Evolutionary conservation across 2,329 filamentous ascomycete genomes (phyloP), one percentile per base, ranked within the genome.

Genomic region (Neocucurbitaria cava): DNA sequence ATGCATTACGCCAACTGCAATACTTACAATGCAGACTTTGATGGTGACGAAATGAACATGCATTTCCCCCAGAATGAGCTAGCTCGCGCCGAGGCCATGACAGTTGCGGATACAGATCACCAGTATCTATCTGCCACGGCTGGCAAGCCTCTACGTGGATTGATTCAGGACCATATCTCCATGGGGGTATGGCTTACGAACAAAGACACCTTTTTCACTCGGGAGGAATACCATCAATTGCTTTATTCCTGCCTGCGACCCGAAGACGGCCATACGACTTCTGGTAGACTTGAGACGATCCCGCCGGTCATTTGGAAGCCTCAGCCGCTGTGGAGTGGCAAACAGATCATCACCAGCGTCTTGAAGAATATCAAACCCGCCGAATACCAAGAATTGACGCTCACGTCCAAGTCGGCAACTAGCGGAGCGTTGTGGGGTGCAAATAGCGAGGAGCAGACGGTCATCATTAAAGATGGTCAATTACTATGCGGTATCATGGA

Each of bases 1-100:
- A 98, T 99, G 94, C 95, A 99, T 80, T 99, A 99, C 78, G 94
- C 95, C 68, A 99, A 99, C 76, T 98, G 95, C 76, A 99, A 99
- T 72, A 97, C 95, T 0, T 99, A 99, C 82, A 99, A 99, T 68
- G 95, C 95, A 28, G 95, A 99, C 83, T 99, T 99, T 72, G 96
- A 99, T 71, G 95, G 95, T 76, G 95, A 99, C 73, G 95, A 99
- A 77, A 99, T 99, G 95, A 99, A 99, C 76, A 96, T 99, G 93
- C 95, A 99, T 78, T 98, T 99, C 71, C 95, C 95, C 1, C 95
- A 99, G 68, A 98, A 96, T 65, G 96, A 98, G 73, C 83, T 98
- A 61, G 95, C 95, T 15, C 85, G 95, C 65, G 91, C 94, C 2
- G 95, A 99, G 78, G 95, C 95, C 1, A 84, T 96, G 64, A 91